Percentiles rank a stretch among this genome's conserved stretches.
Conservation (phyloP, 306 rosid genomes). For the Medicago ruthenica region DNA sequence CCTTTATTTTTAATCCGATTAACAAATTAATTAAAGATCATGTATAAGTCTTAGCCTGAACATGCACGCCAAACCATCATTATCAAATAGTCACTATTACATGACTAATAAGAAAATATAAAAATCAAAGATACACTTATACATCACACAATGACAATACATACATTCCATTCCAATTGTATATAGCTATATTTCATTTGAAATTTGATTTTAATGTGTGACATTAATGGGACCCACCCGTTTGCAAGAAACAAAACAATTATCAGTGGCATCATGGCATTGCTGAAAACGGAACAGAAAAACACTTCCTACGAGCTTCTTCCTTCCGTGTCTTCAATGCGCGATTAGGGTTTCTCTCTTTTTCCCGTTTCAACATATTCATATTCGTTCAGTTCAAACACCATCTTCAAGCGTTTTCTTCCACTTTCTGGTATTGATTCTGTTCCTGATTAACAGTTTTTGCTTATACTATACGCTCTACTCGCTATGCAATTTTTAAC, state of each 20-base stretch:
- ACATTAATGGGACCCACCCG: constrained; percentile 39
- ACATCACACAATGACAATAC: background rate
- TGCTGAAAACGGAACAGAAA: constrained; percentile 53
- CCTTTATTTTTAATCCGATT: too few relatives aligned
- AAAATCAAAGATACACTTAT: background rate
- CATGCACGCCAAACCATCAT: too few relatives aligned
- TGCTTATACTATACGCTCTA: constrained; percentile 2
- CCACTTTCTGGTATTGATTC: constrained; percentile 47
- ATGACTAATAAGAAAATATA: background rate
- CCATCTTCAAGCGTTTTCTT: constrained; percentile 30
- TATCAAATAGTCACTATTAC: too few relatives aligned
- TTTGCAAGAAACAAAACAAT: constrained; percentile 49
- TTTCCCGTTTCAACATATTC: background rate
- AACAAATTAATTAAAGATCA: too few relatives aligned
- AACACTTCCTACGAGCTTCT: constrained; percentile 21
- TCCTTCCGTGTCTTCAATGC: constrained; percentile 19
- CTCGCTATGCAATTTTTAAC: background rate
- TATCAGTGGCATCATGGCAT: constrained; percentile 48
- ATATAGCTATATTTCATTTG: background rate
- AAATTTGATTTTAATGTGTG: constrained; percentile 18
- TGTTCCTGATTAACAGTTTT: constrained; percentile 33
- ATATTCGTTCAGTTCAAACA: constrained; percentile 13
- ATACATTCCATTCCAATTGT: background rate
- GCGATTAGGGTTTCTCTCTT: constrained; percentile 53
- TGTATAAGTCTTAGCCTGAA: too few relatives aligned